Evolutionary conservation across 164 flowering plant species (phyloP), one percentile per base, ranked within the genome.

Genomic region (Buxus sempervirens): DNA sequence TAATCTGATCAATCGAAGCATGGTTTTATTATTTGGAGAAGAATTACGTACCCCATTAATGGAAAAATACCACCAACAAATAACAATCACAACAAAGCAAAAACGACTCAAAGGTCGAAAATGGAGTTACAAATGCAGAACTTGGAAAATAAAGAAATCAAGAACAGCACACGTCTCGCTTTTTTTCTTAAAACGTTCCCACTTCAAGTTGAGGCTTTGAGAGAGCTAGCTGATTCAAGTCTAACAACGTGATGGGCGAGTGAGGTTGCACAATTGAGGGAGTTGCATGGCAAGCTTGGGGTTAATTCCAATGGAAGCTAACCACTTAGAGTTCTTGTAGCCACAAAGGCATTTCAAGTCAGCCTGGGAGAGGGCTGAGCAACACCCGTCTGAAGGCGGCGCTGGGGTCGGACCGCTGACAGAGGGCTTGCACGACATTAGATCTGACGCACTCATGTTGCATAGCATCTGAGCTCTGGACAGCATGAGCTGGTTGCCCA

Each of bases 261-360:
- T 75, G 28, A 87, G 66, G 22, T 78, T 78, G 79, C 91, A 87
- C 74, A n/a, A n/a, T 84, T 85, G 16, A 54, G 89, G 89, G 16
- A 87, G 86, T 70, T 81, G 73, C 74, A 82, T 57, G 28, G 89
- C 89, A 56, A 82, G 84, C 0, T 71, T 67, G 0, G 86, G 86
- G 45, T 85, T 84, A 4, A 87, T 80, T 1, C 89, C 91, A 9
- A 84, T 66, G 0, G 79, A 45, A 32, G 81, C 75, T 69, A 87
- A 59, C 25, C 75, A 0, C 0, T 10, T 48, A n/a, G 88, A 83
- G 68, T 81, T 76, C 81, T 77, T 79, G 69, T 72, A 85, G 18
- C 76, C 54, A 80, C 91, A 87, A 24, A 87, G 80, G 72, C 91
- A 87, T 13, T 0, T 15, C 62, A 87, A 0, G 74, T 87, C 77